phyloP scores from a whole-genome alignment of 129 eudicot species.

The Dittrichia graveolens region DNA sequence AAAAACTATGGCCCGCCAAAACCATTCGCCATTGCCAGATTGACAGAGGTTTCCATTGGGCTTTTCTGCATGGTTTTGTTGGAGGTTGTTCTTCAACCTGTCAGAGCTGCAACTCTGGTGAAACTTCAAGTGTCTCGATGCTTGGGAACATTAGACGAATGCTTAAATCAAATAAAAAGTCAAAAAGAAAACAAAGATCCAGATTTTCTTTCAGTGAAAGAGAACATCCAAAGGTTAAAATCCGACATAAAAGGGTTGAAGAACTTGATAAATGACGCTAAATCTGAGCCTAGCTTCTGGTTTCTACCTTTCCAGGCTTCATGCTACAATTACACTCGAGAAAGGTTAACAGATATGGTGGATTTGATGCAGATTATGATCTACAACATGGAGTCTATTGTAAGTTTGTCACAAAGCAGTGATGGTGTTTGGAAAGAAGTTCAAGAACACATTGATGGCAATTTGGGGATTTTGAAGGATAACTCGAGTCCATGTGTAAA shows the following conservation, averaged over 20 bases:
- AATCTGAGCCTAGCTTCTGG: constrained; percentile 71
- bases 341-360: constrained; percentile 49
- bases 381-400: constrained; percentile 39
- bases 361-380: constrained; percentile 50
- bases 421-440: constrained; percentile 42
- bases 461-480: constrained; percentile 43
- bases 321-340: constrained; percentile 44
- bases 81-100: constrained; percentile 59
- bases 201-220: constrained; percentile 30
- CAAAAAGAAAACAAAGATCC: constrained; percentile 21
- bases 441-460: constrained; percentile 44
- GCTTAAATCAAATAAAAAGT: constrained; percentile 38
- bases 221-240: constrained; percentile 37
- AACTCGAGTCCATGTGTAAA: constrained; percentile 40
- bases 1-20: constrained; percentile 62
- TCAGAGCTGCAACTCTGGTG: constrained; percentile 62
- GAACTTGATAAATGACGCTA: constrained; percentile 44
- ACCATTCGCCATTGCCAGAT: constrained; percentile 68
- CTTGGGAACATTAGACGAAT: constrained; percentile 46
- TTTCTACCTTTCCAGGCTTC: constrained; percentile 52
- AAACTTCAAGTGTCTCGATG: constrained; percentile 47
- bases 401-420: constrained; percentile 22
- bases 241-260: constrained; percentile 41
- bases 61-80: constrained; percentile 53
- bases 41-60: constrained; percentile 79